Conservation (phyloP, 352 stramenopile species). For the Blastocystis hominis region DNA sequence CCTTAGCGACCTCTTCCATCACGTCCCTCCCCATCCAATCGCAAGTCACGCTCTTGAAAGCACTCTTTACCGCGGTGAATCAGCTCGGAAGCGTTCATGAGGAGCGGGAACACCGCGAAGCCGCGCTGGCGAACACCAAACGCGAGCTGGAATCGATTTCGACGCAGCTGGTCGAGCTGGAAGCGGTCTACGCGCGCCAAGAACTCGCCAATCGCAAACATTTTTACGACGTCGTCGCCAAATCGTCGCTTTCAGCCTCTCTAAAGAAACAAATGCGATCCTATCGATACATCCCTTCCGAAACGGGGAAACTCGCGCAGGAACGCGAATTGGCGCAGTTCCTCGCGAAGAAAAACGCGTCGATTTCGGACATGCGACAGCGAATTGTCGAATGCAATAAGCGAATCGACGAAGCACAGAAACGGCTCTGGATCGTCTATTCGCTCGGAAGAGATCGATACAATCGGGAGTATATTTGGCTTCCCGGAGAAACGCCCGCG, state of each 20-base stretch:
- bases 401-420: neutral
- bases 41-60: slow-evolving; percentile 69
- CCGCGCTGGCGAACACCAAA: neutral
- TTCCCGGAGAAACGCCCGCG: neutral
- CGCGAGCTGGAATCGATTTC: neutral
- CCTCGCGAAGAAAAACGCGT: neutral
- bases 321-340: neutral
- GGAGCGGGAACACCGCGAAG: slow-evolving; percentile 51
- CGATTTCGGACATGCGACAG: neutral
- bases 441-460: neutral
- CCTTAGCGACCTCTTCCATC: neutral
- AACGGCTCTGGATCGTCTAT: too few relatives aligned
- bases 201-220: neutral
- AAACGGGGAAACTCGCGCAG: neutral
- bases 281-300: neutral
- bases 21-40: slow-evolving; percentile 61
- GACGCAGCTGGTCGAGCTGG: neutral
- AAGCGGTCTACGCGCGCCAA: neutral
- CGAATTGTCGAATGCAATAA: neutral
- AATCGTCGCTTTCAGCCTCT: neutral
- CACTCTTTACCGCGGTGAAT: slow-evolving; percentile 68
- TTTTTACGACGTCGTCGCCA: neutral
- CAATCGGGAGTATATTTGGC: neutral
- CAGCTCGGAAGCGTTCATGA: slow-evolving; percentile 67
- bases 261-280: neutral